These are phyloP conservation scores for Fomitopsis serialis DNA, from an alignment of 768 basidiomycete species.

Conservation along the genomic window DNA sequence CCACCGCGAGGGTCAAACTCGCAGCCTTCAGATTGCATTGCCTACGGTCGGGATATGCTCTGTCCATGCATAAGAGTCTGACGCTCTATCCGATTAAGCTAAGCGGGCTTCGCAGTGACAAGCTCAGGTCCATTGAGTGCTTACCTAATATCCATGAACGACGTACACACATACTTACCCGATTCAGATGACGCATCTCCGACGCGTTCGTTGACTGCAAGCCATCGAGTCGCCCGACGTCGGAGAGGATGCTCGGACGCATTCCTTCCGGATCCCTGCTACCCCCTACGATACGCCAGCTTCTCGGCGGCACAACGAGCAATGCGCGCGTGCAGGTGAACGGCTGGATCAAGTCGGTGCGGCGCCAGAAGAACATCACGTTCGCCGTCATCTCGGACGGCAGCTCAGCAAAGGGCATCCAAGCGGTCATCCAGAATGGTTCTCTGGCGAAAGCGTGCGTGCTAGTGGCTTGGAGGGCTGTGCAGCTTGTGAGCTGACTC, in stretches of 20 bases:
- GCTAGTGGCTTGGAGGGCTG: neutral
- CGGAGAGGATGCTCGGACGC: neutral
- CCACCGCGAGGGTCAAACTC: constrained; percentile 64
- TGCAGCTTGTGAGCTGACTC: neutral
- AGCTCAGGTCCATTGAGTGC: no score
- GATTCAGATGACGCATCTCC: no score
- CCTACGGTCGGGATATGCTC: no score
- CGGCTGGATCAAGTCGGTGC: constrained; percentile 84
- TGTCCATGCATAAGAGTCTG: constrained; percentile 46
- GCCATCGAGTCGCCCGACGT: neutral
- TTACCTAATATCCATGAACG: no score
- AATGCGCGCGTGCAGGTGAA: constrained; percentile 40
- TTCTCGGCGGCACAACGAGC: constrained; percentile 20
- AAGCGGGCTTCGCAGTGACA: no score
- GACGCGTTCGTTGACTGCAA: no score
- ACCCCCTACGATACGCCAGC: constrained; percentile 31
- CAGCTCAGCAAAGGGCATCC: constrained; percentile 61
- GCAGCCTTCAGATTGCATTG: constrained; percentile 51
- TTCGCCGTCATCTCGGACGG: constrained; percentile 85
- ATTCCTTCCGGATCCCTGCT: constrained; percentile 11
- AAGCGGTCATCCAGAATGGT: constrained; percentile 64
- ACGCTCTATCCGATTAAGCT: constrained; percentile 68
- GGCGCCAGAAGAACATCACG: constrained; percentile 83
- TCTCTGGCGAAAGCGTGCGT: constrained; percentile 28
- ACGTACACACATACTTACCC: no score